phyloP scores from a whole-genome alignment of 257 asterid species.

The Solanum chaucha region DNA sequence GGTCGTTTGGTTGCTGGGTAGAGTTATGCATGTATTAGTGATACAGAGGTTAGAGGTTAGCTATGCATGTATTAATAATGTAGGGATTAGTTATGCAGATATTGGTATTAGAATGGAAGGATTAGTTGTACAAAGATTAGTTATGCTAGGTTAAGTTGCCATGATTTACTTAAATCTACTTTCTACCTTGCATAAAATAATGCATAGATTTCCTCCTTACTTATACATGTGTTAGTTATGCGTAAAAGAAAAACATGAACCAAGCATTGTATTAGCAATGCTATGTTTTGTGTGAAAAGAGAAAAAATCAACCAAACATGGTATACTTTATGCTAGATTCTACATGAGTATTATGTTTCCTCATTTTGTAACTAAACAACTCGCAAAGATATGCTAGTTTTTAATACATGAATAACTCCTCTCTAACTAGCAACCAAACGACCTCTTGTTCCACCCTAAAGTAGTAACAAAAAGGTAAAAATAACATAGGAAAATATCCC shows the following conservation, averaged over 20 bases:
- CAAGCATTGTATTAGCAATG: neutral
- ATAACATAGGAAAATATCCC: neutral
- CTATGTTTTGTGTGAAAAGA: neutral
- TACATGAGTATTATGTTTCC: neutral
- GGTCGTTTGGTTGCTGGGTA: neutral
- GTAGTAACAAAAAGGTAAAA: neutral
- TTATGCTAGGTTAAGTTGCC: neutral
- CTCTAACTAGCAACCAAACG: neutral
- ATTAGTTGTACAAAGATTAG: too few species aligned
- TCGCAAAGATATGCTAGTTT: neutral
- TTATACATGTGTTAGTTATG: neutral
- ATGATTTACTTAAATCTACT: neutral
- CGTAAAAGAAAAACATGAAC: neutral
- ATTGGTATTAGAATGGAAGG: neutral
- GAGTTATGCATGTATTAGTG: neutral
- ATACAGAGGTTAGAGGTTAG: neutral
- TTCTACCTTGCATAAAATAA: neutral
- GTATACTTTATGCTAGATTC: neutral
- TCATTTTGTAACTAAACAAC: neutral
- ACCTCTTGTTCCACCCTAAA: neutral
- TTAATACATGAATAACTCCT: neutral
- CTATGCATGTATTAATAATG: neutral
- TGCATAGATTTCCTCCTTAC: neutral
- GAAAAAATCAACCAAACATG: neutral
- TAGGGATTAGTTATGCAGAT: neutral